Conservation (phyloP, 1,284 basidiomycete genomes). For the Boletus sp. region DNA sequence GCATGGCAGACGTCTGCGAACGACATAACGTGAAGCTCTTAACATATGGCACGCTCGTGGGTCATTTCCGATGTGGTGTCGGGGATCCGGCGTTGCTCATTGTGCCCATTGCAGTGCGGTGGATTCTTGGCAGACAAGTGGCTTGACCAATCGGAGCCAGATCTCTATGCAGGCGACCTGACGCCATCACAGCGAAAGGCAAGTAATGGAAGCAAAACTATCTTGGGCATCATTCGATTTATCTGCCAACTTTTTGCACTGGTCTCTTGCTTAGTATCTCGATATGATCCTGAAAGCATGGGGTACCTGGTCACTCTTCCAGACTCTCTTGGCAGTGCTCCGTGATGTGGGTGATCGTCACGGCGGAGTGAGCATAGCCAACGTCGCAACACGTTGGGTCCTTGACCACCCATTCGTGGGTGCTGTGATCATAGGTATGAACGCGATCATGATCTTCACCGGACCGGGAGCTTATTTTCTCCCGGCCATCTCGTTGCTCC, state of each 20-base stretch:
- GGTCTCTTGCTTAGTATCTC: slow-evolving; percentile 54
- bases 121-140: slow-evolving; percentile 77
- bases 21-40: slow-evolving; percentile 70
- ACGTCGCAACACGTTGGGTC: slow-evolving; percentile 77
- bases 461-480: slow-evolving; percentile 3
- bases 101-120: slow-evolving; percentile 55
- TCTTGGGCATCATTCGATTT: neutral
- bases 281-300: slow-evolving; percentile 76
- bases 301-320: slow-evolving; percentile 75
- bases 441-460: slow-evolving; percentile 8
- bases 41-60: slow-evolving; percentile 76
- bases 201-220: slow-evolving; percentile 11
- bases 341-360: slow-evolving; percentile 65
- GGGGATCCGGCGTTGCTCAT: slow-evolving; percentile 7
- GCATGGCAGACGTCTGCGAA: slow-evolving; percentile 72
- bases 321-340: slow-evolving; percentile 55
- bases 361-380: slow-evolving; percentile 65
- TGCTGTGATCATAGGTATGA: slow-evolving; percentile 71
- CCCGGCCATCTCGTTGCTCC: neutral
- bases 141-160: slow-evolving; percentile 64
- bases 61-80: slow-evolving; percentile 20
- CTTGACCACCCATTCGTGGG: slow-evolving; percentile 75
- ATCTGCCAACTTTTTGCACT: neutral
- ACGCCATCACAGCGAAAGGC: slow-evolving; percentile 83
- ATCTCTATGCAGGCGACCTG: slow-evolving; percentile 55